phyloP scores from a whole-genome alignment of 2,329 filamentous ascomycete genomes.

The Anthostomella pinea region DNA sequence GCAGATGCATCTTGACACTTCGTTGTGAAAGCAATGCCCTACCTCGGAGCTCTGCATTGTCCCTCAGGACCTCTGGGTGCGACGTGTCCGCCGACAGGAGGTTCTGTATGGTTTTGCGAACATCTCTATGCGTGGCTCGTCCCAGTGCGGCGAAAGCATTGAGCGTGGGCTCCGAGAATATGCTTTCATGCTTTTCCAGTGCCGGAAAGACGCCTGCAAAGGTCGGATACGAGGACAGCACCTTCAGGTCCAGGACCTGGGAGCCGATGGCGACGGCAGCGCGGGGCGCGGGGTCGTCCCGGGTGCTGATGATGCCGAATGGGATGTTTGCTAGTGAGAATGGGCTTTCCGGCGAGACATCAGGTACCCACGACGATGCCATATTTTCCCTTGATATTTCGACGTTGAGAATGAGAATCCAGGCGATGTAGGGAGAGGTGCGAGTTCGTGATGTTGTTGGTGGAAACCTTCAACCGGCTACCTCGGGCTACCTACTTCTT shows the following conservation, averaged over 20 bases:
- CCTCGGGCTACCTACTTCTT: no score
- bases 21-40: constrained; percentile 57
- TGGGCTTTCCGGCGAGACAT: constrained; percentile 35
- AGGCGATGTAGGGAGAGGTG: no score
- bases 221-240: constrained; percentile 22
- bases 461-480: no score
- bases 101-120: constrained; percentile 66
- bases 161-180: constrained; percentile 64
- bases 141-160: constrained; percentile 75
- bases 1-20: constrained; percentile 64
- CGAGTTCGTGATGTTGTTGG: no score
- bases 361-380: constrained; percentile 30
- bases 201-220: constrained; percentile 24
- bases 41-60: constrained; percentile 56
- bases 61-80: constrained; percentile 58
- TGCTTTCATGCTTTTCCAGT: constrained; percentile 54
- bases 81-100: constrained; percentile 60
- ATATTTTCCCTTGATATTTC: no score
- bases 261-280: constrained; percentile 71
- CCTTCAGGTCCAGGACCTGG: constrained; percentile 66
- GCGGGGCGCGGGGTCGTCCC: constrained; percentile 52
- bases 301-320: constrained; percentile 75
- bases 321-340: constrained; percentile 81
- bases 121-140: constrained; percentile 62
- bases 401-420: no score